Base-by-base conservation (phyloP, 768 basidiomycete species). In the Suillus subluteus region DNA sequence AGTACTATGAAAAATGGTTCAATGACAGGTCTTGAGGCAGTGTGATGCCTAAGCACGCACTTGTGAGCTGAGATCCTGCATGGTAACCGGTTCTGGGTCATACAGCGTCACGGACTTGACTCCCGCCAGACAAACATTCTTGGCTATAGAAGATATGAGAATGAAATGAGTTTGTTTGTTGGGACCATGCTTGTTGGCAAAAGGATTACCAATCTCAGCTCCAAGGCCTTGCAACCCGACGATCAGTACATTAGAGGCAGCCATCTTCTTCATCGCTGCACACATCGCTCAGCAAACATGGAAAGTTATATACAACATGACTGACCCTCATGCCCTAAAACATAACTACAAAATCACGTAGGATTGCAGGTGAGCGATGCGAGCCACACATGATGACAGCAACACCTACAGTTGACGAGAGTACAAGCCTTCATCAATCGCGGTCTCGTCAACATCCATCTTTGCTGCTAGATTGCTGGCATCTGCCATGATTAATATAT, bases 181-280 rank as follows among this genome's bases (percentile, higher is more conserved):
- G 26, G 26, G 6, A 43, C 26, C 6, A 5, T 35, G 54, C 54
- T 55, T 32, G 30, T 55, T 30, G 32, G 32, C 18, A 55, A n/a
- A 30, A 61, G 18, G 30, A 81, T 67, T 81, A 89, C 96, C 97
- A 73, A 99, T 98, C 80, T 99, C 98, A 66, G 94, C 94, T 55
- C 98, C 97, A 66, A 99, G 80, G 63, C 98, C 98, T 66, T 91
- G 90, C 74, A 95, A 79, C 12, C 98, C 98, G 56, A 98, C 90
- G 69, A 99, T 88, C 68, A 99, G 87, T 50, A 99, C 92, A 75
- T 98, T 98, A 44, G 96, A 98, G 18, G 87, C 83, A 8, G 98
- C 97, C 98, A 99, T 99, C 75, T 90, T 91, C 85, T 98, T 98
- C 98, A 99, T 99, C 55, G 97, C 97, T 98, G 71, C 9, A 13